Percentiles rank a stretch among this genome's conserved stretches.
Evolutionary conservation across 177 flowering plant genomes (phyloP).

Genomic region (Tripterygium wilfordii): DNA sequence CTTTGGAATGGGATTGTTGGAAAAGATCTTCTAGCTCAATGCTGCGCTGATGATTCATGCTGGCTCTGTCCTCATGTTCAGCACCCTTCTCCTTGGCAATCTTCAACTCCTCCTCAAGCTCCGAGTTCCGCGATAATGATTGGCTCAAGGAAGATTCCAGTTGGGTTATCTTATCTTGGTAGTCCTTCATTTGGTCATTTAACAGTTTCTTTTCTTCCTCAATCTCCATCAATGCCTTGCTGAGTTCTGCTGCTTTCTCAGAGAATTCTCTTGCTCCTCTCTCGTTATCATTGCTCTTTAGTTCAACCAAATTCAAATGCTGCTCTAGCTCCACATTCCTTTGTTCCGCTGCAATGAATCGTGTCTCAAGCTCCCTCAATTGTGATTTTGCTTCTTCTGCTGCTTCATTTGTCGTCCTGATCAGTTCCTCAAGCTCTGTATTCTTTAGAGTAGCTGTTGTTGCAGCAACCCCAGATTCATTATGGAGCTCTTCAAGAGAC

Average conservation of each 20-base stretch:
- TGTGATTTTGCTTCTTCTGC: conserved; percentile 56
- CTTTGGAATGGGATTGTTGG: conserved; percentile 57
- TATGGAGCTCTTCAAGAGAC: conserved; percentile 54
- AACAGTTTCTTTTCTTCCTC: conserved; percentile 47
- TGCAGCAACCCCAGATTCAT: conserved; percentile 45
- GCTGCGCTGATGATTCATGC: conserved; percentile 48
- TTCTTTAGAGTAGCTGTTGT: conserved; percentile 45
- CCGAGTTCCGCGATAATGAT: conserved; percentile 30
- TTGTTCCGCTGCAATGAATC: conserved; percentile 47
- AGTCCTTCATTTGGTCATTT: conserved; percentile 30
- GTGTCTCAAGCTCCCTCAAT: conserved; percentile 47
- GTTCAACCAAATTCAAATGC: conserved; percentile 38
- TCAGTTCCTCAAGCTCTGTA: conserved; percentile 52
- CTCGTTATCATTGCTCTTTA: conserved; percentile 41
- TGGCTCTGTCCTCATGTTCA: conserved; percentile 62
- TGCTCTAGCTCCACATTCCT: conserved; percentile 69
- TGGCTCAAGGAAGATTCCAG: conserved; percentile 41
- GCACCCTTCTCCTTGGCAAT: conserved; percentile 32
- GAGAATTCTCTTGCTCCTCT: conserved; percentile 41
- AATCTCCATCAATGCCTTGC: conserved; percentile 17
- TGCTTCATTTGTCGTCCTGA: conserved; percentile 45
- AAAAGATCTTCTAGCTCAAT: conserved; percentile 65
- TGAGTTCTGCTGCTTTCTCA: conserved; percentile 41
- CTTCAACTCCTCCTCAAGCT: conserved; percentile 60
- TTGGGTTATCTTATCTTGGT: conserved; percentile 32